Conservation (phyloP, 2,329 filamentous ascomycete species). For the Daldinia sp. region DNA sequence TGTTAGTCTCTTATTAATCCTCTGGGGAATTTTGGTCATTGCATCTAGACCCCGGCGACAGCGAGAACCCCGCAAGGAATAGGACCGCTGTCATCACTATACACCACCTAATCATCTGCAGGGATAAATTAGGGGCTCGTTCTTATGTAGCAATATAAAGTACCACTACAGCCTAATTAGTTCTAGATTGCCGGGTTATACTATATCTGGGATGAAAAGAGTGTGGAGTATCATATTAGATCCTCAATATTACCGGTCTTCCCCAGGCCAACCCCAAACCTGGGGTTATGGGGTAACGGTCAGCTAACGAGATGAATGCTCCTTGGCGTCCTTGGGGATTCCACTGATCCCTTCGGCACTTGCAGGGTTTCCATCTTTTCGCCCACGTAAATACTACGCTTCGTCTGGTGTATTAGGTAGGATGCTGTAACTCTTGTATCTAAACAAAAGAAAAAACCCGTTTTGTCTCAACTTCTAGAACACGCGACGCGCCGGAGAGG, state of each 20-base stretch:
- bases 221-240: slow-evolving; percentile 18
- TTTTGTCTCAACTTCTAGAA: not conserved
- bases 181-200: slow-evolving; percentile 16
- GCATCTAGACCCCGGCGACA: not conserved
- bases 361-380: slow-evolving; percentile 32
- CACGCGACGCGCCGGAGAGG: not conserved
- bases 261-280: slow-evolving; percentile 25
- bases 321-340: slow-evolving; percentile 35
- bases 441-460: not conserved
- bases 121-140: slow-evolving; percentile 8
- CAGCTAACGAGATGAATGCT: slow-evolving; percentile 19
- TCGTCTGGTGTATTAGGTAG: not conserved
- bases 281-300: slow-evolving; percentile 34
- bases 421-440: not conserved
- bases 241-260: slow-evolving; percentile 15
- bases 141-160: slow-evolving; percentile 15
- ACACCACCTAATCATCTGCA: slow-evolving; percentile 1
- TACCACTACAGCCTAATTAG: slow-evolving; percentile 38
- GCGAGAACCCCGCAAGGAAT: slow-evolving; percentile 11
- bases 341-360: slow-evolving; percentile 38
- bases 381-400: slow-evolving; percentile 30
- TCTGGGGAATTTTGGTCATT: not conserved
- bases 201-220: slow-evolving; percentile 18
- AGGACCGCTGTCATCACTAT: not conserved
- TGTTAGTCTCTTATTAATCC: not conserved